These are phyloP conservation scores for Metarhizium guizhouense DNA, from an alignment of 2,329 filamentous ascomycete genomes.

Conservation along the genomic window DNA sequence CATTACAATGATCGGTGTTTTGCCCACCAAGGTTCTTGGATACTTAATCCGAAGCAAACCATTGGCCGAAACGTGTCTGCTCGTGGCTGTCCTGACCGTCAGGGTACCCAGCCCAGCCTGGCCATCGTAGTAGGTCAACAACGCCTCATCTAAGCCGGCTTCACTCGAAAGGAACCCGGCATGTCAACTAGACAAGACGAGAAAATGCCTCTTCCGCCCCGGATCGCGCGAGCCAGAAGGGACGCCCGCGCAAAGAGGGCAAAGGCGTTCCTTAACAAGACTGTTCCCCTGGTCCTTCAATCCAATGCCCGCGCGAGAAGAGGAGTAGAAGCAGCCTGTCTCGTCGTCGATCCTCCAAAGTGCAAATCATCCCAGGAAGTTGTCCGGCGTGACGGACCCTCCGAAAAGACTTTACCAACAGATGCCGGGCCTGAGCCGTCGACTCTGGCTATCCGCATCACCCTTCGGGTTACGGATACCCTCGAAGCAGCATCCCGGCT, in stretches of 20 bases:
- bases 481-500: slow-evolving; percentile 36
- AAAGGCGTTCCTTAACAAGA: slow-evolving; percentile 47
- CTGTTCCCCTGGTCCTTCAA: slow-evolving; percentile 46
- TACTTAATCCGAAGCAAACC: not conserved
- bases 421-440: not conserved
- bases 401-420: not conserved
- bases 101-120: not conserved
- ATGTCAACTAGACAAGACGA: not conserved
- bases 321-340: slow-evolving; percentile 42
- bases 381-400: not conserved
- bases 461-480: slow-evolving; percentile 41
- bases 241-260: slow-evolving; percentile 44
- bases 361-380: not conserved
- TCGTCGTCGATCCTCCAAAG: slow-evolving; percentile 27
- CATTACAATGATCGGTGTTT: not conserved
- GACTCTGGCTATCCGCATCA: slow-evolving; percentile 24
- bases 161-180: not conserved
- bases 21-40: not conserved
- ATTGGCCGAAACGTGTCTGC: not conserved
- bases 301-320: slow-evolving; percentile 45
- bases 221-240: not conserved
- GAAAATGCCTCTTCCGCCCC: not conserved
- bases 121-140: too few relatives aligned
- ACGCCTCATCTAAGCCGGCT: too few relatives aligned
- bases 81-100: not conserved